Evolutionary conservation across 345 rosid genomes (phyloP).

Genomic region (Bretschneidera sinensis): DNA sequence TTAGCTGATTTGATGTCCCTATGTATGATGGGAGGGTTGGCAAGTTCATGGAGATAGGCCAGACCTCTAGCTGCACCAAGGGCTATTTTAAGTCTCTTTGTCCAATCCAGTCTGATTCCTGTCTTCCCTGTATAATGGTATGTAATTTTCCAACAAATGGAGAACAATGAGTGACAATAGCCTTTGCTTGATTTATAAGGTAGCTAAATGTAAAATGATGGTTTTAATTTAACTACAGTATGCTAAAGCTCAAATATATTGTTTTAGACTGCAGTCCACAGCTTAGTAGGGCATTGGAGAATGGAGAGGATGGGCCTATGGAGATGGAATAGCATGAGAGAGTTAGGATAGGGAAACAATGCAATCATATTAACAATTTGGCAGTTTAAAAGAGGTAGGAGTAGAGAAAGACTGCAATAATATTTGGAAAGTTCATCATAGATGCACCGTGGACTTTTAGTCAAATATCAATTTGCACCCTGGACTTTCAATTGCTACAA

Average conservation of each 20-base stretch:
- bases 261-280: background rate
- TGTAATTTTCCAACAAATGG: background rate
- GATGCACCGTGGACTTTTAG: too few species aligned
- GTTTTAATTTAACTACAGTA: background rate
- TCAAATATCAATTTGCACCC: too few species aligned
- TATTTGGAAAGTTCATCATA: too few species aligned
- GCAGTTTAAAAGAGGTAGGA: background rate
- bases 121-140: conserved; percentile 56
- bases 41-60: conserved; percentile 89
- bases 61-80: conserved; percentile 83
- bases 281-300: too few species aligned
- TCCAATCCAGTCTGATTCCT: conserved; percentile 80
- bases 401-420: background rate
- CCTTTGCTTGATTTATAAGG: too few species aligned
- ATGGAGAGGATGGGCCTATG: background rate
- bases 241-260: too few species aligned
- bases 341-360: too few species aligned
- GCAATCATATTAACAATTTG: too few species aligned
- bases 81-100: conserved; percentile 66
- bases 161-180: background rate
- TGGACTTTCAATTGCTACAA: too few species aligned
- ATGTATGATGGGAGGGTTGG: conserved; percentile 93
- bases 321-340: background rate
- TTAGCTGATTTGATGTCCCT: conserved; percentile 86
- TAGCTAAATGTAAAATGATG: too few species aligned